Base-by-base conservation (phyloP, 2,329 filamentous ascomycete species). In the Penicillium carneum region DNA sequence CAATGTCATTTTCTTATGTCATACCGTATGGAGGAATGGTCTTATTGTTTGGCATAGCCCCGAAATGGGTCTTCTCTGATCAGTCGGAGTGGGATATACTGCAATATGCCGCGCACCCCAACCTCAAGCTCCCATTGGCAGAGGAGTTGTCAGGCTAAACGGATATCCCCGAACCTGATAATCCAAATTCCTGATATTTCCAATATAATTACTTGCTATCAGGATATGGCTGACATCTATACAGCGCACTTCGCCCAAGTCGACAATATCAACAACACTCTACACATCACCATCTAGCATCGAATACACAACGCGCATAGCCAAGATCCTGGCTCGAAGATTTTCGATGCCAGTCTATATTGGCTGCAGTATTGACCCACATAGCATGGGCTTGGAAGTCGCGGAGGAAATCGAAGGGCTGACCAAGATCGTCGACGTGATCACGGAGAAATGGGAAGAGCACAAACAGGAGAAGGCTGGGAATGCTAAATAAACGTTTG, bases 381-480 rank as follows among this genome's bases (percentile, higher is more conserved):
- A 86, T 14, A 87, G 84, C 1, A 86, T 93, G 71, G 92, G 92
- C 10, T 90, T 92, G 20, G 90, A 88, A 0, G 87, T 94, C 7
- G 93, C 97, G 74, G 95, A 98, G 81, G 94, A 98, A 80, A 93
- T 97, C 88, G 92, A 94, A 73, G 92, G 90, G 0, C 89, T 97
- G 70, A 87, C 86, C 71, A 85, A 84, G 65, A 87, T 96, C 42
- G 87, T 93, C 34, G 85, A 90, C 61, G 86, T 90, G 48, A 85
- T 93, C 14, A 80, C 88, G 73, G 79, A 80, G 45, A 83, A 86
- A 68, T 66, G 57, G 46, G 62, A 61, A 42, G 57, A 58, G 16
- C 59, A 64, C 41, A 61, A 63, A 42, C 33, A 57, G 20, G 38
- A 43, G 29, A 57, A 16, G 26, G 16, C 43, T 18, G 29, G 11